These are phyloP conservation scores for Dryadomyces quercus-mongolicae DNA, from an alignment of 2,329 filamentous ascomycete species.

Conservation along the genomic window DNA sequence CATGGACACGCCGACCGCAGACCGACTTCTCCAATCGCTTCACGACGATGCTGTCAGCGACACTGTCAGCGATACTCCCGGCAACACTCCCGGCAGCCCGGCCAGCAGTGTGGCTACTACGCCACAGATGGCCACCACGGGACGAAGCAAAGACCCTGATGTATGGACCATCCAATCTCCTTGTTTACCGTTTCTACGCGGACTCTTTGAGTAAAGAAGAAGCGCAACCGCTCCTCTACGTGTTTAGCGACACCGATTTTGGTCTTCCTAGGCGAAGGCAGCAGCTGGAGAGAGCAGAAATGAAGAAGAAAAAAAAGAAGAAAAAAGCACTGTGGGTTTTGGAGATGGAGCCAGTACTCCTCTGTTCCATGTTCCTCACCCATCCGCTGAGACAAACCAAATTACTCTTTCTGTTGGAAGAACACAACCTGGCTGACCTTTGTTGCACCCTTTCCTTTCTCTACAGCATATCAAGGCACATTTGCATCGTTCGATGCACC, in stretches of 20 bases:
- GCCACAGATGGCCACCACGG: background rate
- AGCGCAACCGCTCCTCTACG: background rate
- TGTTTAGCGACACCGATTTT: background rate
- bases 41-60: background rate
- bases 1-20: background rate
- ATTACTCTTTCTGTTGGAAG: too few species aligned
- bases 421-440: background rate
- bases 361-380: background rate
- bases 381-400: background rate
- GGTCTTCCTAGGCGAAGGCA: background rate
- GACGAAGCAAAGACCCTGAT: slow-evolving; percentile 6
- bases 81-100: too few species aligned
- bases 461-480: slow-evolving; percentile 5
- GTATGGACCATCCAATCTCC: slow-evolving; percentile 2
- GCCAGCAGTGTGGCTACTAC: background rate
- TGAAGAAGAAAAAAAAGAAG: background rate
- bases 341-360: background rate
- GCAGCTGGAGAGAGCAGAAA: background rate
- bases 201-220: background rate
- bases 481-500: slow-evolving; percentile 1
- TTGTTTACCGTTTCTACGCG: background rate
- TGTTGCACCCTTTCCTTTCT: background rate
- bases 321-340: background rate
- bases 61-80: background rate
- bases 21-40: background rate